Base-by-base conservation (phyloP, 139 green algal species). In the Chlamydomonas sp. region DNA sequence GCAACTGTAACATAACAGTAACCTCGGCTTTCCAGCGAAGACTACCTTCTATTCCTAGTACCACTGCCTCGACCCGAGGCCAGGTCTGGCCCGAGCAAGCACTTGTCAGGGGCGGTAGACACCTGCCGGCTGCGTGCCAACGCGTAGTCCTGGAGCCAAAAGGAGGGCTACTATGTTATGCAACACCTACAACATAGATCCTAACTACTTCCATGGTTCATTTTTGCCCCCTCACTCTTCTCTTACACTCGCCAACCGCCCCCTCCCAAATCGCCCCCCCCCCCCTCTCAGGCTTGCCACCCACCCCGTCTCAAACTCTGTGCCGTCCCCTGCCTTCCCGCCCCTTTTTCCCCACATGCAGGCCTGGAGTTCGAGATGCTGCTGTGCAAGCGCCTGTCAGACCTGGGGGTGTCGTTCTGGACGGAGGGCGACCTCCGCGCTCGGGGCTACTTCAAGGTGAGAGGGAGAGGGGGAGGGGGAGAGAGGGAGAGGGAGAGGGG, bases 401-500 rank as follows among this genome's bases (percentile, higher is more conserved):
- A 31, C 1, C 69, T 76, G 3, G 76, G 80, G 20, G 68, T 96
- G 5, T 35, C 79, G 1, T 96, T 89, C 74, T 91, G 88, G 83
- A 91, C 83, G 2, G 91, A 97, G 65, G 63, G 75, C 3, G 70
- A 89, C 34, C 81, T 97, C 67, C 71, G 91, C 3, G 70, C 68
- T 22, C 69, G 85, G 28, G 91, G 91, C 16, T 89, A 85, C 67
- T 79, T 83, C 70, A 58, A 69, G n/a, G n/a, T n/a, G n/a, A n/a
- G n/a, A n/a, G n/a, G n/a, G n/a, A n/a, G n/a, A n/a, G 28, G 58
- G 39, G 16, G 57, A 71, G 20, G 66, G 66, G 13, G 65, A 58
- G 33, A 48, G 31, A n/a, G 5, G 59, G 63, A 37, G 57, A 69
- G 30, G 76, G 58, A 33, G 48, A 33, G 22, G 66, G 58, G 35